phyloP scores from a whole-genome alignment of 495 filamentous ascomycete species.

The Neurospora sp. region DNA sequence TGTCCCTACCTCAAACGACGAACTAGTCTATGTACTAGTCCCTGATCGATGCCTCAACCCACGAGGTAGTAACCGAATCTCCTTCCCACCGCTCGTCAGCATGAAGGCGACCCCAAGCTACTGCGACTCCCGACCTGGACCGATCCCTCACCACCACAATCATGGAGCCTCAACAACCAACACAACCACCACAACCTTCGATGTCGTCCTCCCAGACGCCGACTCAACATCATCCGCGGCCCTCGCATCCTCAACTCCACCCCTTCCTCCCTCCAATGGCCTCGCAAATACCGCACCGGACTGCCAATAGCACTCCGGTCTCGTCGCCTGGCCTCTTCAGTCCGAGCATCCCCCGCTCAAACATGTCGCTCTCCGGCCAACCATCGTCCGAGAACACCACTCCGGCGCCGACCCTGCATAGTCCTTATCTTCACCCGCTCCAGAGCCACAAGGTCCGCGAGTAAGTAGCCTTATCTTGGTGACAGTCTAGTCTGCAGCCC shows the following conservation, averaged over 20 bases:
- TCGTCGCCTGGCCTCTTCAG: conserved; percentile 61
- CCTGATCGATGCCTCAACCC: conserved; percentile 4
- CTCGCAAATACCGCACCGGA: conserved; percentile 27
- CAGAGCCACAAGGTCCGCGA: conserved; percentile 53
- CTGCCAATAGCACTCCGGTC: conserved; percentile 55
- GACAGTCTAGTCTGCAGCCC: not conserved
- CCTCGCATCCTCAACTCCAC: conserved; percentile 27
- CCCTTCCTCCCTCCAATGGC: conserved; percentile 23
- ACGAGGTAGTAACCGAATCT: conserved; percentile 1
- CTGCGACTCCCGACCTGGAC: conserved; percentile 8
- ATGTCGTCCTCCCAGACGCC: not conserved
- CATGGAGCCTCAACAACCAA: conserved; percentile 25
- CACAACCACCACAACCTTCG: conserved; percentile 17
- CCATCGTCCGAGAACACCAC: conserved; percentile 38
- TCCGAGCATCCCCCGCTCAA: conserved; percentile 32
- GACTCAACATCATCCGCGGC: conserved; percentile 18
- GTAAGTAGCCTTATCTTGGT: conserved; percentile 24
- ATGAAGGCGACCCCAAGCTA: conserved; percentile 16
- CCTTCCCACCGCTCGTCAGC: conserved; percentile 12
- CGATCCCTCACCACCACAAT: conserved; percentile 4
- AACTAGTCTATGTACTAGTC: not conserved
- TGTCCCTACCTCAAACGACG: not conserved
- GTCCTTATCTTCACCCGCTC: conserved; percentile 54
- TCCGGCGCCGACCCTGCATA: conserved; percentile 28
- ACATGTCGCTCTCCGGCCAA: conserved; percentile 24